These are phyloP conservation scores for Sarocladium kiliense DNA, from an alignment of 2,329 filamentous ascomycete species.

Conservation along the genomic window DNA sequence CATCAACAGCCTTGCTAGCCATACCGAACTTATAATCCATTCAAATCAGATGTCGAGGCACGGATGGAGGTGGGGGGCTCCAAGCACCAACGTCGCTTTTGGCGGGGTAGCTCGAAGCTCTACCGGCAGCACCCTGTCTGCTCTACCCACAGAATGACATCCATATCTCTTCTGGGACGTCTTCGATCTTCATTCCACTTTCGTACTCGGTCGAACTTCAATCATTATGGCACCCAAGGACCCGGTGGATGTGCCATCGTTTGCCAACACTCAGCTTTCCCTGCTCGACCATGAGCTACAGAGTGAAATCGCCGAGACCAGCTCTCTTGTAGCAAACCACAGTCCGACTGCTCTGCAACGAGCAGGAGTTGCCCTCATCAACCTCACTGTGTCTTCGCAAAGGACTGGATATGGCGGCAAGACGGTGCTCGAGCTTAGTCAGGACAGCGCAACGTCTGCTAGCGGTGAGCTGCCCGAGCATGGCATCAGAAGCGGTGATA, in stretches of 20 bases:
- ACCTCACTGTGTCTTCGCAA: slow-evolving; percentile 67
- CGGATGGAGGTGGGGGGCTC: not conserved
- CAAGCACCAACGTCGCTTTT: slow-evolving; percentile 2
- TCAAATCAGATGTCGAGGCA: no score
- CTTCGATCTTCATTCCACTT: no score
- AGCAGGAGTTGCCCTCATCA: slow-evolving; percentile 73
- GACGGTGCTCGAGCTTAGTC: slow-evolving; percentile 73
- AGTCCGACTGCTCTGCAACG: slow-evolving; percentile 66
- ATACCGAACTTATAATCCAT: no score
- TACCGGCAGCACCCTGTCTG: not conserved
- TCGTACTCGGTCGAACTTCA: no score
- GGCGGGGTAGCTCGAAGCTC: slow-evolving; percentile 16
- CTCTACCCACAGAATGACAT: not conserved
- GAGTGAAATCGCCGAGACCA: slow-evolving; percentile 67
- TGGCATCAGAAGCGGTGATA: slow-evolving; percentile 70
- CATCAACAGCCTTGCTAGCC: no score
- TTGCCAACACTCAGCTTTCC: slow-evolving; percentile 64
- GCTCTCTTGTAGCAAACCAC: slow-evolving; percentile 60
- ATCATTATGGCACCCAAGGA: slow-evolving; percentile 31
- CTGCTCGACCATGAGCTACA: slow-evolving; percentile 68
- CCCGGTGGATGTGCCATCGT: slow-evolving; percentile 59
- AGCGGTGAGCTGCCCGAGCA: slow-evolving; percentile 62
- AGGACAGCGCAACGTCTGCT: slow-evolving; percentile 62
- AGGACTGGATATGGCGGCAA: slow-evolving; percentile 90
- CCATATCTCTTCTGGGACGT: no score